phyloP scores from a whole-genome alignment of 2,329 filamentous ascomycete genomes.

The Blastomyces gilchristii region DNA sequence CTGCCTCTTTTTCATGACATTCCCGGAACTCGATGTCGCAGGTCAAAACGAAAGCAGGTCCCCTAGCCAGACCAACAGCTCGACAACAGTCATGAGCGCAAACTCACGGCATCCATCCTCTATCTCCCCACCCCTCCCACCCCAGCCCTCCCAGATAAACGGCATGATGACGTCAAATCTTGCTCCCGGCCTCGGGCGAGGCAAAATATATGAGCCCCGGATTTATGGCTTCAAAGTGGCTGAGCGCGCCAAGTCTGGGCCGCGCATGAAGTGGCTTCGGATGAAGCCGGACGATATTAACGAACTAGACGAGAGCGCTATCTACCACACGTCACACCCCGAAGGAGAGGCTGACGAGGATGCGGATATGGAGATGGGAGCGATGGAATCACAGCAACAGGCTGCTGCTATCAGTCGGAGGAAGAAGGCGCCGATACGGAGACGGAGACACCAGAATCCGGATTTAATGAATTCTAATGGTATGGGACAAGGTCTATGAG shows the following conservation, averaged over 20 bases:
- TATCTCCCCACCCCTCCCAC: slow-evolving; percentile 28
- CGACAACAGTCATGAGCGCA: slow-evolving; percentile 13
- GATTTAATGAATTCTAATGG: slow-evolving; percentile 30
- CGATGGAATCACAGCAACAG: slow-evolving; percentile 23
- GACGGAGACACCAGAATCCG: slow-evolving; percentile 25
- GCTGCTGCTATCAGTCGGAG: slow-evolving; percentile 29
- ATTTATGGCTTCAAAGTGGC: slow-evolving; percentile 97
- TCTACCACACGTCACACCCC: slow-evolving; percentile 28
- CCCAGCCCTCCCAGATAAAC: slow-evolving; percentile 56
- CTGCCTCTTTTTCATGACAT: slow-evolving; percentile 95
- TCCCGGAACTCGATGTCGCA: slow-evolving; percentile 82
- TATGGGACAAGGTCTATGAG: slow-evolving; percentile 18
- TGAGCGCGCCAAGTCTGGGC: slow-evolving; percentile 78
- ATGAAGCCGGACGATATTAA: slow-evolving; percentile 69
- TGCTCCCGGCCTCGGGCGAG: slow-evolving; percentile 70
- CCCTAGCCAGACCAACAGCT: slow-evolving; percentile 18
- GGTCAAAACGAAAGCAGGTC: slow-evolving; percentile 48
- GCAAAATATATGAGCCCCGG: slow-evolving; percentile 82
- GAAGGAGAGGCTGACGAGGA: slow-evolving; percentile 24
- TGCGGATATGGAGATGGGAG: slow-evolving; percentile 33
- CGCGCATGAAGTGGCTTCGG: slow-evolving; percentile 93
- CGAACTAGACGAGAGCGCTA: slow-evolving; percentile 64
- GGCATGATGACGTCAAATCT: slow-evolving; percentile 80
- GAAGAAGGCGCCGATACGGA: slow-evolving; percentile 36
- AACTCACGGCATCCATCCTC: slow-evolving; percentile 23